phyloP scores from a whole-genome alignment of 1,284 basidiomycete species.

The Chalciporus sp. region DNA sequence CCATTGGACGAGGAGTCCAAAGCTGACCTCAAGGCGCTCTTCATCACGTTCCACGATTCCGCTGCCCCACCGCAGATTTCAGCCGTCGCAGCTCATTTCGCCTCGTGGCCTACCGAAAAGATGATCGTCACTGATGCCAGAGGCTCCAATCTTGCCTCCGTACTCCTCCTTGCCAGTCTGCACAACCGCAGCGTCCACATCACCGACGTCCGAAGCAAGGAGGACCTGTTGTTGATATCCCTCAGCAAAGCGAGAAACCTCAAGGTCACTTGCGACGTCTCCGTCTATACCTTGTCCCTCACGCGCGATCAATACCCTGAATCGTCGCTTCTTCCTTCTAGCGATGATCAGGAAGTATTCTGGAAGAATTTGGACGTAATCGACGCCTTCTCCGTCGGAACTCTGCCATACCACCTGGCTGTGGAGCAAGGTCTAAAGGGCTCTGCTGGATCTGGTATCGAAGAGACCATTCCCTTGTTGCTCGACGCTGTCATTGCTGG shows the following conservation, averaged over 20 bases:
- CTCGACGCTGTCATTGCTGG: constrained; percentile 86
- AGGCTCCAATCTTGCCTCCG: constrained; percentile 90
- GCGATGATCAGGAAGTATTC: constrained; percentile 80
- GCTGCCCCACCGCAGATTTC: constrained; percentile 52
- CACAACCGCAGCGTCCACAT: constrained; percentile 91
- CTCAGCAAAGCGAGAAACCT: constrained; percentile 94
- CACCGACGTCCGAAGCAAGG: constrained; percentile 87
- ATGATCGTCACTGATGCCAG: constrained; percentile 94
- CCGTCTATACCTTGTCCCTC: constrained; percentile 94
- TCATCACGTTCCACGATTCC: constrained; percentile 76
- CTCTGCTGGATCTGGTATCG: constrained; percentile 79
- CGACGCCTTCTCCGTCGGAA: constrained; percentile 92
- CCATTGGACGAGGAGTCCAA: constrained; percentile 74
- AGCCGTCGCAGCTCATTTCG: constrained; percentile 84
- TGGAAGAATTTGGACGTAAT: constrained; percentile 88
- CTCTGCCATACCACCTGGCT: constrained; percentile 80
- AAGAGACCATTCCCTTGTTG: constrained; percentile 88
- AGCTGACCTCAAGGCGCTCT: constrained; percentile 81
- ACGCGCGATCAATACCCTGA: constrained; percentile 73
- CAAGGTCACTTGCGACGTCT: constrained; percentile 95
- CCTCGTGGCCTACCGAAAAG: constrained; percentile 90
- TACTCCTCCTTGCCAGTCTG: constrained; percentile 91
- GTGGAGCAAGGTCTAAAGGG: constrained; percentile 66
- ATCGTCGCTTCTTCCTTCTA: constrained; percentile 71
- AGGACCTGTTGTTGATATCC: constrained; percentile 90